Evolutionary conservation across 306 rosid genomes (phyloP), one percentile per base, ranked within the genome.

Genomic region (Geum urbanum): DNA sequence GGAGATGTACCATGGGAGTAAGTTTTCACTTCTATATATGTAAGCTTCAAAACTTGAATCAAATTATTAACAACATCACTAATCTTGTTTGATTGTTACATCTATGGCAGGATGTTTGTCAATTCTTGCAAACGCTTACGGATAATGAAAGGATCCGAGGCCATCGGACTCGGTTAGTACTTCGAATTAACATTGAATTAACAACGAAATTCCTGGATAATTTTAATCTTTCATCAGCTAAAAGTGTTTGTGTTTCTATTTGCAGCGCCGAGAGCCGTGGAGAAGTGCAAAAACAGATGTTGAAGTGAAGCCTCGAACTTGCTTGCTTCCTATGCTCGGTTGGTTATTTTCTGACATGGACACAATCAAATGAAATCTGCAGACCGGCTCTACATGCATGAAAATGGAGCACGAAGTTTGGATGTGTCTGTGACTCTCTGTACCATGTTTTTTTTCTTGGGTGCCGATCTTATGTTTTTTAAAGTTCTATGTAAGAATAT

Each of bases 1-100:
- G 97, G 97, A 5, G 97, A 91, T 63, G 97, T 91, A 4, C 97
- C 97, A 22, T 91, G 97, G 97, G 85, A 86, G 96, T 91, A 41
- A 79, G 97, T 86, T 20, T 4, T 16, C 27, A 15, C 6, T 47
- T 4, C 5, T 18, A 32, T 32, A 32, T 32, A 32, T 32, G 37
- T 32, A 27, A 16, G 32, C 32, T 67, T 20, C 39, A 50, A 0
- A 51, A 27, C 39, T 69, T 54, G 11, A 48, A 40, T 53, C 10
- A 35, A 7, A 40, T 4, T 7, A 40, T 4, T 7, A 50, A 37
- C 60, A 9, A 1, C 18, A 43, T 44, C 32, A 12, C 32, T 70
- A 15, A 70, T 15, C 16, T 44, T 56, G 16, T 16, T 13, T n/a
- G n/a, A n/a, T n/a, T 54, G 16, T n/a, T n/a, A 27, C 8, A 13